A percentile compares a stretch with the other conserved stretches of the same genome.
Conservation (phyloP, 495 filamentous ascomycete genomes). For the Emericellopsis terricola region DNA sequence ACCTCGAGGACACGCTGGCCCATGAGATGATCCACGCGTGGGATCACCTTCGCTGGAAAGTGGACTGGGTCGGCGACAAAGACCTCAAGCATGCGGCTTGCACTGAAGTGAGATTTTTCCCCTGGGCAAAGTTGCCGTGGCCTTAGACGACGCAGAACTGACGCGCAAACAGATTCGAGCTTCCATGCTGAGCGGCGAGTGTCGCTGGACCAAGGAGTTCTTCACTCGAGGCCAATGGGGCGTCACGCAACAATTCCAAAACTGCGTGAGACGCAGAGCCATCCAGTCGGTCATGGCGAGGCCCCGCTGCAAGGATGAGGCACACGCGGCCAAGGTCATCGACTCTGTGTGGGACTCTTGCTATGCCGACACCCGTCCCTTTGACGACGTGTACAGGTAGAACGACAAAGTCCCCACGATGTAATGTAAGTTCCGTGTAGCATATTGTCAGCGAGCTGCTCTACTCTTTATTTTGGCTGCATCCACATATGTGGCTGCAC, state of each 20-base stretch:
- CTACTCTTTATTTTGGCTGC: no score
- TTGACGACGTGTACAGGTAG: constrained; percentile 91
- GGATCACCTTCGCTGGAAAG: constrained; percentile 80
- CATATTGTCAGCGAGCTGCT: no score
- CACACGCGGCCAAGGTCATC: constrained; percentile 70
- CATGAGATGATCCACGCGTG: constrained; percentile 98
- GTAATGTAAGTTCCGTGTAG: constrained; percentile 1
- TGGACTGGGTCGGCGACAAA: constrained; percentile 54
- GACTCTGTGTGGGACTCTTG: constrained; percentile 98
- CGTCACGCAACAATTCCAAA: constrained; percentile 80
- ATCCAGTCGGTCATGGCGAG: constrained; percentile 54
- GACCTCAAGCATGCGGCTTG: constrained; percentile 75
- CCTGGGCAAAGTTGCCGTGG: neutral
- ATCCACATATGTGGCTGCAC: no score
- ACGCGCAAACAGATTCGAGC: constrained; percentile 81
- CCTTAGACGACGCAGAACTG: neutral
- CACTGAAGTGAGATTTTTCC: constrained; percentile 52
- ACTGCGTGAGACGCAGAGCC: constrained; percentile 72
- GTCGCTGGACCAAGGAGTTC: constrained; percentile 75
- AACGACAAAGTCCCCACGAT: constrained; percentile 1
- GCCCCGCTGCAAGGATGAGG: constrained; percentile 69
- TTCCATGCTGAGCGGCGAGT: constrained; percentile 82
- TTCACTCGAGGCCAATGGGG: constrained; percentile 69
- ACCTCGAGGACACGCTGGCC: constrained; percentile 83
- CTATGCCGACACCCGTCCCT: constrained; percentile 82